Conservation (phyloP, 2,329 filamentous ascomycete genomes). For the Colletotrichum kahawae region DNA sequence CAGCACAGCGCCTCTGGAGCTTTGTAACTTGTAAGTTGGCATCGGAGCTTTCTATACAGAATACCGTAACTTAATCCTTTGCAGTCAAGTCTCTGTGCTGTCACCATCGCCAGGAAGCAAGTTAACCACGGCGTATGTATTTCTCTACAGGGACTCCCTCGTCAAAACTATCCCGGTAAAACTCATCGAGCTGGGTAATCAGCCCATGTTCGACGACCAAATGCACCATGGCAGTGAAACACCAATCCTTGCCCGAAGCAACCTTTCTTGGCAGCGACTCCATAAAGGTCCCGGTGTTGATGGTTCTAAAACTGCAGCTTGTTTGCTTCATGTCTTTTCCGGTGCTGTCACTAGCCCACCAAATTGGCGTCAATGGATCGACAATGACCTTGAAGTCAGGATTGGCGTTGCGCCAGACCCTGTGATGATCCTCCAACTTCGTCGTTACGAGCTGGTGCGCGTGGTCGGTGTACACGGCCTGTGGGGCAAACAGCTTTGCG, state of each 20-base stretch:
- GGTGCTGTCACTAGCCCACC: neutral
- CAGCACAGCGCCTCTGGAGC: accelerated
- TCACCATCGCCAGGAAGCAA: no score
- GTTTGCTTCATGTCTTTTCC: neutral
- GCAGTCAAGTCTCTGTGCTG: no score
- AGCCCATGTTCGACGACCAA: neutral
- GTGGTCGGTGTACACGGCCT: neutral
- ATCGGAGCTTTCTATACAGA: no score
- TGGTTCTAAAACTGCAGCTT: neutral
- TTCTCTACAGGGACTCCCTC: neutral
- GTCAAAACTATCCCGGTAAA: neutral
- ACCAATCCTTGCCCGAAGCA: neutral
- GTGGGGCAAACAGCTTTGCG: neutral
- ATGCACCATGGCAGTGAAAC: neutral
- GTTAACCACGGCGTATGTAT: neutral
- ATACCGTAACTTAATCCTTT: no score
- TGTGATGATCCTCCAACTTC: neutral
- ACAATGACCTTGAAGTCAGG: neutral
- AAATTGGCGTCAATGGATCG: neutral
- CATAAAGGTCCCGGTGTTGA: neutral
- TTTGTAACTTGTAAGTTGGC: no score
- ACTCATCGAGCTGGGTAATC: neutral
- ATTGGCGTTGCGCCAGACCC: neutral
- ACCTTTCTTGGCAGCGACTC: neutral
- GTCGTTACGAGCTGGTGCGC: neutral